Percentiles rank a stretch among this genome's conserved stretches.
Evolutionary conservation across 805 yeast species (phyloP).

Genomic region (Brettanomyces nanus): DNA sequence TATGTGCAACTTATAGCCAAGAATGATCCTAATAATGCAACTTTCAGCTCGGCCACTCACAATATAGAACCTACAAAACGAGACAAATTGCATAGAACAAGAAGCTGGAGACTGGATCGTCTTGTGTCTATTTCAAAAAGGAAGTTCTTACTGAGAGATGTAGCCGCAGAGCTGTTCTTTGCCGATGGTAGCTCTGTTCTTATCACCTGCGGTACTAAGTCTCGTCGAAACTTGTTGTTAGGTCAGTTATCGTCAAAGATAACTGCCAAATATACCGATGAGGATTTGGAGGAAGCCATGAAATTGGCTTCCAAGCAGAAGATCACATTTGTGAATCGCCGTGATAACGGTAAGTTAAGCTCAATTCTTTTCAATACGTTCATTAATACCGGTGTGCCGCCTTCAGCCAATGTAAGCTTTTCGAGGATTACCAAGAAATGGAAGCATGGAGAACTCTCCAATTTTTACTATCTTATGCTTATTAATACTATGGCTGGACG

Average conservation of each 20-base stretch:
- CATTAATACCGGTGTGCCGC: conserved; percentile 6
- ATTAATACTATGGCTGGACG: conserved; percentile 82
- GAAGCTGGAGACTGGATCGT: conserved; percentile 52
- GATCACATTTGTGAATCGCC: conserved; percentile 1
- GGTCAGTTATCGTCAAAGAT: conserved; percentile 40
- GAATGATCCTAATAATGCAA: conserved; percentile 3
- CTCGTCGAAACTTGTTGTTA: conserved; percentile 50
- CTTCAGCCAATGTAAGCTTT: conserved; percentile 9
- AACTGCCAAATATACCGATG: conserved; percentile 42
- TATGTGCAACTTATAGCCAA: conserved; percentile 49
- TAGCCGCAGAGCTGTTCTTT: conserved; percentile 72
- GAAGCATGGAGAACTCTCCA: conserved; percentile 72
- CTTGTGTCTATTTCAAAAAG: conserved; percentile 63
- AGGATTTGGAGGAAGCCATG: conserved; percentile 46
- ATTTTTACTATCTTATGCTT: conserved; percentile 73
- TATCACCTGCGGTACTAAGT: conserved; percentile 50
- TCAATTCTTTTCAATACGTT: conserved; percentile 8
- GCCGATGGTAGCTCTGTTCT: conserved; percentile 63
- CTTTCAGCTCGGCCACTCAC: background rate
- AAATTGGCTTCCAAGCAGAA: conserved; percentile 35
- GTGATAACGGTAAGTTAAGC: background rate
- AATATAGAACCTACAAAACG: too few species aligned
- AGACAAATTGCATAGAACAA: conserved; percentile 49
- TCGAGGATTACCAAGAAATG: conserved; percentile 58
- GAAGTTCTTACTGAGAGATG: conserved; percentile 70